A percentile compares a stretch with the other conserved stretches of the same genome.
Conservation (phyloP, 768 basidiomycete genomes). For the Podaxis sp. region DNA sequence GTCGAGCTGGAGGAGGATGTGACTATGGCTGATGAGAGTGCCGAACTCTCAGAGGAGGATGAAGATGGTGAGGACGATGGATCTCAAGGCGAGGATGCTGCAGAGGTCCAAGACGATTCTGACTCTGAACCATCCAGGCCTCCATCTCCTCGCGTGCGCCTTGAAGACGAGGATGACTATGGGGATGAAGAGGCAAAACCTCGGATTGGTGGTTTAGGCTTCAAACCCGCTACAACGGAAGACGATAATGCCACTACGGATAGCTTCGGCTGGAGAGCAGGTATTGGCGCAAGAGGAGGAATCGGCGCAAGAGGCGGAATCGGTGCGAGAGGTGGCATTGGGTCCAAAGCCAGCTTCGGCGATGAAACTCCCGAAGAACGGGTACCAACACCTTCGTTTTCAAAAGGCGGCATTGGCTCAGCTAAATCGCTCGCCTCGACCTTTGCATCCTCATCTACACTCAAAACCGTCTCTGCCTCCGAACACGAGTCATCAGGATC, state of each 20-base stretch:
- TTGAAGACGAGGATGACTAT: conserved; percentile 50
- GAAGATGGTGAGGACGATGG: conserved; percentile 33
- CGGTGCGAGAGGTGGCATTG: conserved; percentile 20
- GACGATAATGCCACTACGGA: neutral
- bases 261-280: conserved; percentile 9
- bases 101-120: conserved; percentile 37
- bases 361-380: neutral
- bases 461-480: conserved; percentile 15
- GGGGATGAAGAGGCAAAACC: conserved; percentile 39
- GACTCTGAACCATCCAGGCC: conserved; percentile 52
- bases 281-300: conserved; percentile 5
- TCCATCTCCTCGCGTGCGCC: conserved; percentile 55
- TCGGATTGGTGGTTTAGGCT: conserved; percentile 46
- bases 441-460: conserved; percentile 16
- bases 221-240: conserved; percentile 19
- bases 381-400: conserved; percentile 29
- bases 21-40: conserved; percentile 34
- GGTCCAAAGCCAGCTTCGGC: conserved; percentile 12
- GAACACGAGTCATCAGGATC: conserved; percentile 17
- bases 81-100: conserved; percentile 36
- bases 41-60: conserved; percentile 12
- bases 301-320: conserved; percentile 14
- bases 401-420: conserved; percentile 44
- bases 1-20: conserved; percentile 45
- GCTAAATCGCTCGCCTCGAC: conserved; percentile 14